Percentiles rank a stretch among this genome's conserved stretches.
Conservation (phyloP, 1,139 yeast genomes). For the Casaregolazyma lundiana region DNA sequence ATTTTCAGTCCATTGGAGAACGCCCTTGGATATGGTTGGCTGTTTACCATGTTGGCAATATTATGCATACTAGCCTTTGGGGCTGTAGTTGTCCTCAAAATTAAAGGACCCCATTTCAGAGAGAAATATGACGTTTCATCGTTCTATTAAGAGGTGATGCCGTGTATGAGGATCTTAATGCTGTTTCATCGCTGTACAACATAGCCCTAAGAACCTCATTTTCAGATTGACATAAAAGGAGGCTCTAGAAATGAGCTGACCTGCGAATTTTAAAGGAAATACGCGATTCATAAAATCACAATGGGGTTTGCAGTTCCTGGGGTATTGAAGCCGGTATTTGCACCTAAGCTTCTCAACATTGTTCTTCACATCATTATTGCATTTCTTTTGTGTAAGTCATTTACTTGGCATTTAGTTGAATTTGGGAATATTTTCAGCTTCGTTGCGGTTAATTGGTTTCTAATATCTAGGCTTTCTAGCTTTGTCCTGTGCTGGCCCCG, state of each 20-base stretch:
- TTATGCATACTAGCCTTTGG: slow-evolving; percentile 42
- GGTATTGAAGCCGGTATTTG: not conserved
- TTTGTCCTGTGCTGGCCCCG: slow-evolving; percentile 45
- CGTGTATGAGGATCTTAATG: not conserved
- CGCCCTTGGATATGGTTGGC: slow-evolving; percentile 62
- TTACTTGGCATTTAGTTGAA: not conserved
- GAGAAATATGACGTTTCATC: slow-evolving; percentile 57
- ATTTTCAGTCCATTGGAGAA: slow-evolving; percentile 63
- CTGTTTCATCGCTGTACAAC: not conserved
- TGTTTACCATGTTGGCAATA: slow-evolving; percentile 60
- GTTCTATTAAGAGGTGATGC: slow-evolving; percentile 23
- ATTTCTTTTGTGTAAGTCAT: slow-evolving; percentile 7
- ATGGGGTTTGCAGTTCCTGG: slow-evolving; percentile 1
- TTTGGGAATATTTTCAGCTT: slow-evolving; percentile 24
- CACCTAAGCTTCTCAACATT: not conserved
- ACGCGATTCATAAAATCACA: not conserved
- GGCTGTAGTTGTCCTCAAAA: slow-evolving; percentile 48
- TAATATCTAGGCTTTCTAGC: slow-evolving; percentile 48
- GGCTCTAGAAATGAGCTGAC: no score
- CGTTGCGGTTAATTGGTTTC: slow-evolving; percentile 29
- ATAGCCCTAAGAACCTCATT: slow-evolving; percentile 2
- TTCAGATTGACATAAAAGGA: slow-evolving; percentile 6
- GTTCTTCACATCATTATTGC: slow-evolving; percentile 7
- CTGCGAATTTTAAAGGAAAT: no score
- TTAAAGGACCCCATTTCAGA: slow-evolving; percentile 59